Evolutionary conservation across 306 rosid species (phyloP).

Genomic region (Begonia masoniana): DNA sequence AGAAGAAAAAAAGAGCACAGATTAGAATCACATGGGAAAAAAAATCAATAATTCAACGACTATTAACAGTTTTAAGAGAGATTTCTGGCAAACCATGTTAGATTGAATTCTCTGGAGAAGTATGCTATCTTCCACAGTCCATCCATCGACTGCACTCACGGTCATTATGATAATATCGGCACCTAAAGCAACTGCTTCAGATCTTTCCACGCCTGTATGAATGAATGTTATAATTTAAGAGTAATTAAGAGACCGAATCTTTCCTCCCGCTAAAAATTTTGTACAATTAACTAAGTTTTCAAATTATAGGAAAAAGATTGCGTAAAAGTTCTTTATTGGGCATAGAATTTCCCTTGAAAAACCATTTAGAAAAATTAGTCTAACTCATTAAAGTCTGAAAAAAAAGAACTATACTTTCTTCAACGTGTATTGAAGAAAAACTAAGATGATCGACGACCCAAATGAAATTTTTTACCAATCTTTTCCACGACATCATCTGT

Average conservation of each 20-base stretch:
- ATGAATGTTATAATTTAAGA: constrained; percentile 2
- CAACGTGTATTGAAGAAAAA: too few species aligned
- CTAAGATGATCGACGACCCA: neutral
- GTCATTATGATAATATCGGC: constrained; percentile 86
- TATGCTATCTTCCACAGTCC: constrained; percentile 74
- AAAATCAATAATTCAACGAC: constrained; percentile 3
- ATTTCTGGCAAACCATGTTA: constrained; percentile 6
- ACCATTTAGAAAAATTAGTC: too few species aligned
- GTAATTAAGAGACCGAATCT: too few species aligned
- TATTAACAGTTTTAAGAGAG: neutral
- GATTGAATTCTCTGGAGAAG: constrained; percentile 68
- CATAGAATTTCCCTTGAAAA: too few species aligned
- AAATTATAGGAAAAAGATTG: too few species aligned
- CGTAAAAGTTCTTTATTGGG: too few species aligned
- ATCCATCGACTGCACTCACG: constrained; percentile 76
- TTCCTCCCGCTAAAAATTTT: too few species aligned
- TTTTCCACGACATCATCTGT: constrained; percentile 88
- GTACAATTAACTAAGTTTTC: too few species aligned
- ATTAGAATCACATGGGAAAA: neutral
- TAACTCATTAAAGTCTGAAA: too few species aligned
- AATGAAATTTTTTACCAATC: constrained; percentile 50
- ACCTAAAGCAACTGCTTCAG: constrained; percentile 88
- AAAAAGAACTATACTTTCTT: too few species aligned
- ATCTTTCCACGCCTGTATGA: constrained; percentile 79
- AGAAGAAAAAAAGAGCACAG: neutral